These are phyloP conservation scores for Heteromeles arbutifolia DNA, from an alignment of 306 rosid genomes.

Conservation along the genomic window DNA sequence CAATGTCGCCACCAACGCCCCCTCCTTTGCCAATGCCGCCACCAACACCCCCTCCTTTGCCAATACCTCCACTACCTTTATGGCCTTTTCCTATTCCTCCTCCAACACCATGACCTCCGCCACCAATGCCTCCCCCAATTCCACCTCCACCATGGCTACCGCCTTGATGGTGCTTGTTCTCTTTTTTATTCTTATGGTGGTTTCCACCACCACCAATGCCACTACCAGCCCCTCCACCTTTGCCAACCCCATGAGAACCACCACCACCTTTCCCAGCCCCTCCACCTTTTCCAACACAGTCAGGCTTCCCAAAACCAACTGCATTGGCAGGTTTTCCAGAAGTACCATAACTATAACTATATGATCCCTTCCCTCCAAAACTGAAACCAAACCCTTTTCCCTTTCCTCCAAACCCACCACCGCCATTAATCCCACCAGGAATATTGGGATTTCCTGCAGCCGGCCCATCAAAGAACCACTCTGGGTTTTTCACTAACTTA, in stretches of 20 bases:
- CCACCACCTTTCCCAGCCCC: background rate
- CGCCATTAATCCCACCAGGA: background rate
- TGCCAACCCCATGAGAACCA: background rate
- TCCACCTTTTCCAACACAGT: slow-evolving; percentile 14
- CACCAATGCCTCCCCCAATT: background rate
- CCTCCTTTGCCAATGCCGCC: background rate
- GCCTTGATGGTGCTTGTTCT: background rate
- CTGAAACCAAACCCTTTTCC: slow-evolving; percentile 13
- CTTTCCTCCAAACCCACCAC: slow-evolving; percentile 12
- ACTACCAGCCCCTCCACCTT: background rate
- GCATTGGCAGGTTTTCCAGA: background rate
- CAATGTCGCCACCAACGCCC: background rate
- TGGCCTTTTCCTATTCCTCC: background rate
- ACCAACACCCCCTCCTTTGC: background rate
- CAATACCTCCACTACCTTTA: no score
- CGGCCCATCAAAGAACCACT: slow-evolving; percentile 23
- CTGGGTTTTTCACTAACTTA: slow-evolving; percentile 31
- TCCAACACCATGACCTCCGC: background rate
- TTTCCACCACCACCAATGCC: background rate
- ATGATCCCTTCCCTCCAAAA: slow-evolving; percentile 2
- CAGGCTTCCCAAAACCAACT: slow-evolving; percentile 7
- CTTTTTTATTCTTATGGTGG: background rate
- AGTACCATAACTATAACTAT: background rate
- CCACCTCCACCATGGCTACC: background rate
- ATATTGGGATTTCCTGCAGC: background rate